Percentiles rank a stretch among this genome's conserved stretches.
phyloP scores from a whole-genome alignment of 164 flowering plant species.

The Macadamia integrifolia region DNA sequence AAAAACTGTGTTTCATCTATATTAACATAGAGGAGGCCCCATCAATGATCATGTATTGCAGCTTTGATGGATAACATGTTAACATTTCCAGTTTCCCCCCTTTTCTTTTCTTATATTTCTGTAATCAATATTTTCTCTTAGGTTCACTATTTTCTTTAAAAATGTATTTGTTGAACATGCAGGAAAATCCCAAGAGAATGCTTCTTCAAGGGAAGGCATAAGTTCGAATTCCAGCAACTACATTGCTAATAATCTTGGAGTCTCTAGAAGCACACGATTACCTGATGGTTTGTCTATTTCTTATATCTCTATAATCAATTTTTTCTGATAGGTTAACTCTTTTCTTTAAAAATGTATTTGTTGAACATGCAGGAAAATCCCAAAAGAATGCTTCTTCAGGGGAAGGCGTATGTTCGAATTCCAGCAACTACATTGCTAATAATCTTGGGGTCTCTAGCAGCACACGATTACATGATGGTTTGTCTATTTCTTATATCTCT shows the following conservation, averaged over 20 bases:
- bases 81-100: not conserved
- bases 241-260: conserved; percentile 14
- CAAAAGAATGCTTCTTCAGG: conserved; percentile 14
- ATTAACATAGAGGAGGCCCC: not conserved
- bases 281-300: conserved; percentile 48
- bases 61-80: too few species aligned
- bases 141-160: not conserved
- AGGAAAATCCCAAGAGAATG: conserved; percentile 25
- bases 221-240: conserved; percentile 19
- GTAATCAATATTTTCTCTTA: not conserved
- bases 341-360: conserved; percentile 1
- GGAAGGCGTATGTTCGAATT: conserved; percentile 14
- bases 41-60: not conserved
- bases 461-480: conserved; percentile 57
- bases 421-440: conserved; percentile 18
- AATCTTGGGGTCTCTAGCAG: conserved; percentile 14
- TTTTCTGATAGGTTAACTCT: not conserved
- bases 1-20: not conserved
- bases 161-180: conserved; percentile 11
- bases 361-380: conserved; percentile 27
- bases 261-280: conserved; percentile 27
- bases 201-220: conserved; percentile 13
- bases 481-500: conserved; percentile 11
- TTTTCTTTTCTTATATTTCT: not conserved
- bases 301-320: not conserved